Evolutionary conservation across 2,329 filamentous ascomycete species (phyloP).

Genomic region (Aspergillus transmontanensis): DNA sequence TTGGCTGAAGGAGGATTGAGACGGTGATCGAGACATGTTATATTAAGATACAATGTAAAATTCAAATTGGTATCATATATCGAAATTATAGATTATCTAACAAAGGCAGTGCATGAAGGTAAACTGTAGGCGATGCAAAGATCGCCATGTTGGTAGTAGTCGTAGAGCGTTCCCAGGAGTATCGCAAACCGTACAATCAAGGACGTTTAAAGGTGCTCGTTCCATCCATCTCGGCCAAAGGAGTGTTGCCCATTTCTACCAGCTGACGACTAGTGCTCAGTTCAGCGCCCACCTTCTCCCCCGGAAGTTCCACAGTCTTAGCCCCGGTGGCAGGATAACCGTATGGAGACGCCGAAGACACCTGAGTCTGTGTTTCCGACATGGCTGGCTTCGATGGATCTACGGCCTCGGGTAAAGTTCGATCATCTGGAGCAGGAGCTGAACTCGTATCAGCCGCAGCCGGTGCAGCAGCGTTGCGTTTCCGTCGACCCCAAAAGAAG

Average conservation of each 20-base stretch:
- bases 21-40: too few species aligned
- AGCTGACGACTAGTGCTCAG: constrained; percentile 7
- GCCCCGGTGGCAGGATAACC: background rate
- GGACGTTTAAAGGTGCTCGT: background rate
- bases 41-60: background rate
- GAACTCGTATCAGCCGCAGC: background rate
- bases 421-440: background rate
- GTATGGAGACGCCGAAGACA: background rate
- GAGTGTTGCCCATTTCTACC: constrained; percentile 5
- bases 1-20: constrained; percentile 33
- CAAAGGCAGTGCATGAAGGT: background rate
- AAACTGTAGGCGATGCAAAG: background rate
- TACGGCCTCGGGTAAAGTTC: background rate
- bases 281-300: background rate
- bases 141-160: background rate
- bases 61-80: background rate
- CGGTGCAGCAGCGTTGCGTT: background rate
- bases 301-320: constrained; percentile 3
- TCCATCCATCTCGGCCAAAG: constrained; percentile 11
- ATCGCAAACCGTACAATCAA: background rate
- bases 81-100: background rate
- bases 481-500: constrained; percentile 7
- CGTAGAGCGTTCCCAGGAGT: background rate
- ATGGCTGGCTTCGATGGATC: background rate
- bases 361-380: background rate